Percentiles rank a stretch among this genome's conserved stretches.
These are phyloP conservation scores for Agaricus sinodeliciosus DNA, from an alignment of 768 basidiomycete species.

Conservation along the genomic window DNA sequence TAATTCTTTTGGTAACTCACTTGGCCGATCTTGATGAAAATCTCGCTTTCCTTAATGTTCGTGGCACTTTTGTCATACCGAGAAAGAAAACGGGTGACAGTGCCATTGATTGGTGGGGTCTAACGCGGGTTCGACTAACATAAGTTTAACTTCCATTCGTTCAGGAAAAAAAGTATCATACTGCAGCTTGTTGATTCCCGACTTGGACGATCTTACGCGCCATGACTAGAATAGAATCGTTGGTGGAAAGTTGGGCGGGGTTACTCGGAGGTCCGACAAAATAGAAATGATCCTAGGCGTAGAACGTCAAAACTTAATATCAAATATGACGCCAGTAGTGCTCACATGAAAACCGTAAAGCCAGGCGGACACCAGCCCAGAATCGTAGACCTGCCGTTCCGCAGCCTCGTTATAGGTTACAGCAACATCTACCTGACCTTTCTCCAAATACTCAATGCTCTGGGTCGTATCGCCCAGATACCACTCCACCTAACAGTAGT, in stretches of 20 bases:
- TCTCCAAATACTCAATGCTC: slow-evolving; percentile 34
- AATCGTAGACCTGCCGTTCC: slow-evolving; percentile 28
- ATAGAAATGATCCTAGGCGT: slow-evolving; percentile 41
- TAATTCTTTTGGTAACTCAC: slow-evolving; percentile 15
- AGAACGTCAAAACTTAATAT: not conserved
- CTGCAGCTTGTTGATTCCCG: slow-evolving; percentile 37
- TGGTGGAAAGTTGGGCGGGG: slow-evolving; percentile 31
- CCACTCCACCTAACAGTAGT: slow-evolving; percentile 39
- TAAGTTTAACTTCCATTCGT: too few relatives aligned
- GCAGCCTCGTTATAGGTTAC: slow-evolving; percentile 50
- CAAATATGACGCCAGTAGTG: not conserved
- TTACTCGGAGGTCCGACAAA: slow-evolving; percentile 43
- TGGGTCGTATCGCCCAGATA: slow-evolving; percentile 51
- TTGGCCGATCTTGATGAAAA: slow-evolving; percentile 46
- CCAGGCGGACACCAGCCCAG: slow-evolving; percentile 24
- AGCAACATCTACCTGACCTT: slow-evolving; percentile 39
- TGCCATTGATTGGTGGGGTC: slow-evolving; percentile 21
- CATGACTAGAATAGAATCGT: slow-evolving; percentile 31
- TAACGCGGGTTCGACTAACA: not conserved
- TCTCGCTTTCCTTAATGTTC: slow-evolving; percentile 47
- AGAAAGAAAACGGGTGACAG: slow-evolving; percentile 43
- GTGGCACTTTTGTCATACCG: slow-evolving; percentile 55
- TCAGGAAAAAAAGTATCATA: slow-evolving; percentile 15
- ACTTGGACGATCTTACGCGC: slow-evolving; percentile 39
- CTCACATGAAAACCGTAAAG: slow-evolving; percentile 42